Evolutionary conservation across 2,329 filamentous ascomycete genomes (phyloP).

Genomic region (Pseudohalonectria lignicola): DNA sequence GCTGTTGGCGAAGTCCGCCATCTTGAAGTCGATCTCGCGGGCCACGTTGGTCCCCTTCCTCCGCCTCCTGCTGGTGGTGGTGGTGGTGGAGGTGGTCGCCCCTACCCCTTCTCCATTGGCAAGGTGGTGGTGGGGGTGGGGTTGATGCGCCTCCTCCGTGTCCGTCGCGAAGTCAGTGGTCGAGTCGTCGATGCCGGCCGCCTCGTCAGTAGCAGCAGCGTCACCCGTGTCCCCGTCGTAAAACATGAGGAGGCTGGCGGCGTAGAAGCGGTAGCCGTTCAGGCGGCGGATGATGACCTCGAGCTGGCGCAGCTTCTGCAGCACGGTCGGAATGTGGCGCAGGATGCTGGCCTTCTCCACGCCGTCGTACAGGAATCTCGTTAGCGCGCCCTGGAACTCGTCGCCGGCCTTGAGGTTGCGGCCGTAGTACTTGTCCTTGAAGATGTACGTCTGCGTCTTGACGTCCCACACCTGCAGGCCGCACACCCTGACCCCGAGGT

Average conservation of each 20-base stretch:
- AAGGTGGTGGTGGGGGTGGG: background rate
- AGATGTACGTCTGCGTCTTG: conserved; percentile 73
- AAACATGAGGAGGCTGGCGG: conserved; percentile 86
- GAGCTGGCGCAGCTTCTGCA: conserved; percentile 73
- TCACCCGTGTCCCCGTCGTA: conserved; percentile 74
- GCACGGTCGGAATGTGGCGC: conserved; percentile 76
- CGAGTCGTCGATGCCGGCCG: conserved; percentile 39
- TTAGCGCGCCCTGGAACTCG: conserved; percentile 83
- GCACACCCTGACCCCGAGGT: conserved; percentile 87
- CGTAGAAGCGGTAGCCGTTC: conserved; percentile 86
- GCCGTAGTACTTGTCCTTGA: conserved; percentile 97
- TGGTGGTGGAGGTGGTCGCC: too few species aligned
- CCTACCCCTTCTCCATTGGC: background rate
- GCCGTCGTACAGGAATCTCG: conserved; percentile 84
- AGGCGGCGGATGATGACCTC: conserved; percentile 74
- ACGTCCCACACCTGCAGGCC: conserved; percentile 95
- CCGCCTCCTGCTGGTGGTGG: conserved; percentile 16
- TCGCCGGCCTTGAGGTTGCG: conserved; percentile 75
- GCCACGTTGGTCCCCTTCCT: conserved; percentile 35
- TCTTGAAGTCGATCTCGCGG: conserved; percentile 80
- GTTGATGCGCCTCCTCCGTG: conserved; percentile 32
- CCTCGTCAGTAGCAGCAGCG: conserved; percentile 32
- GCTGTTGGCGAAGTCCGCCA: conserved; percentile 97
- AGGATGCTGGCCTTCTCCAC: conserved; percentile 69
- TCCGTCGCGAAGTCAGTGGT: conserved; percentile 49